Percentiles rank a stretch among this genome's conserved stretches.
phyloP scores from a whole-genome alignment of 495 filamentous ascomycete genomes.

The Penicillium desertorum region DNA sequence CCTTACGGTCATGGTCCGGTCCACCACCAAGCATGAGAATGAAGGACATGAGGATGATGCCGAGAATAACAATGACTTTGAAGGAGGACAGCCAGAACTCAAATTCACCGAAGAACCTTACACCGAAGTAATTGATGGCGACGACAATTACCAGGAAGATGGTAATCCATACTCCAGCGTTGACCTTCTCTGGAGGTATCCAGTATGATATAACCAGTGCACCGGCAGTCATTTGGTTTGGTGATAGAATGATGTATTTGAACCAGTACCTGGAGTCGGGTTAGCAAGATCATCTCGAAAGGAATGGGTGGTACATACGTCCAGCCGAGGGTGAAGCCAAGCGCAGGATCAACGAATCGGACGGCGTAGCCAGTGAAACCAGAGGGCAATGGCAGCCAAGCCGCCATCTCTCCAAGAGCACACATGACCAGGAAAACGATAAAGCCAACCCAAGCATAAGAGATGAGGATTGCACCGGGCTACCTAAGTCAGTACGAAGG shows the following conservation, averaged over 20 bases:
- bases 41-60: conserved; percentile 64
- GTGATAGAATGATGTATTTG: conserved; percentile 71
- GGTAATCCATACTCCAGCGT: conserved; percentile 55
- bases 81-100: conserved; percentile 79
- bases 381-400: conserved; percentile 61
- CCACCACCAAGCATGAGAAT: conserved; percentile 73
- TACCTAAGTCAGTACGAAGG: conserved; percentile 40
- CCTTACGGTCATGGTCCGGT: conserved; percentile 65
- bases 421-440: conserved; percentile 66
- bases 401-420: conserved; percentile 67
- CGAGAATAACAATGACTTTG: conserved; percentile 73
- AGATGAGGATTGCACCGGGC: conserved; percentile 72
- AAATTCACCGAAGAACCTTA: conserved; percentile 74
- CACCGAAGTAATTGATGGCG: conserved; percentile 56
- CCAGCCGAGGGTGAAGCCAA: conserved; percentile 69
- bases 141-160: conserved; percentile 54
- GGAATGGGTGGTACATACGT: conserved; percentile 36
- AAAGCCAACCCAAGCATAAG: conserved; percentile 60
- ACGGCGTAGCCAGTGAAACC: conserved; percentile 63
- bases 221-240: conserved; percentile 79
- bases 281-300: neutral
- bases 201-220: conserved; percentile 77
- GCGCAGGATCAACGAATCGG: conserved; percentile 62
- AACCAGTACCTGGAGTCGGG: conserved; percentile 50
- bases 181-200: conserved; percentile 45